phyloP scores from a whole-genome alignment of 2,329 filamentous ascomycete species.

The Aspergillus ruber region DNA sequence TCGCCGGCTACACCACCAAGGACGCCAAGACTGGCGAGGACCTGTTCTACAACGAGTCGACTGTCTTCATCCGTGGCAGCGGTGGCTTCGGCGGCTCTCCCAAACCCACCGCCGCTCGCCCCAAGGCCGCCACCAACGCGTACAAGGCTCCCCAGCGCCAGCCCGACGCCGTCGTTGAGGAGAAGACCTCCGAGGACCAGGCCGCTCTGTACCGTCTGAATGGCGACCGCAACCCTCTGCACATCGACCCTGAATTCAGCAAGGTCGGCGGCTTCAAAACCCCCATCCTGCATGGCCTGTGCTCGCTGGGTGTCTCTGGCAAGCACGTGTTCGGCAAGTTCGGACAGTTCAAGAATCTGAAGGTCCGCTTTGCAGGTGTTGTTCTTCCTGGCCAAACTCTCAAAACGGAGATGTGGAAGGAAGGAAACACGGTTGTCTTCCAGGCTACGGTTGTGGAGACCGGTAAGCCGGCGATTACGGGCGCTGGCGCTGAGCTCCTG shows the following conservation, averaged over 20 bases:
- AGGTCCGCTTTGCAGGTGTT: conserved; percentile 81
- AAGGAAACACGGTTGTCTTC: conserved; percentile 71
- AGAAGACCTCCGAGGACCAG: conserved; percentile 81
- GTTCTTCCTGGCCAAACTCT: conserved; percentile 86
- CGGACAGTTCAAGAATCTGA: conserved; percentile 81
- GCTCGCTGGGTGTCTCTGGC: conserved; percentile 83
- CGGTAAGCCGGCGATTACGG: conserved; percentile 78
- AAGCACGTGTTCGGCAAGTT: conserved; percentile 85
- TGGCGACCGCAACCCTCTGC: conserved; percentile 92
- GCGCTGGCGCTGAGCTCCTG: conserved; percentile 70
- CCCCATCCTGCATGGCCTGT: conserved; percentile 94
- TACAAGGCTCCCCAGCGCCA: conserved; percentile 71
- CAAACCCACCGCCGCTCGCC: conserved; percentile 60
- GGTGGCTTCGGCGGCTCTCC: conserved; percentile 83
- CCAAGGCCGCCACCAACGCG: conserved; percentile 70
- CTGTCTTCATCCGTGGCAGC: conserved; percentile 84
- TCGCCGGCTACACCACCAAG: conserved; percentile 73
- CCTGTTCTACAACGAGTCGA: conserved; percentile 93
- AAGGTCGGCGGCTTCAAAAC: conserved; percentile 91
- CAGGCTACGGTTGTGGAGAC: conserved; percentile 88
- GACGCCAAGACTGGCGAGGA: conserved; percentile 80
- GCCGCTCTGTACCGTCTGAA: conserved; percentile 88
- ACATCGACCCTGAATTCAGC: conserved; percentile 90
- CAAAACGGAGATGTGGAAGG: conserved; percentile 91
- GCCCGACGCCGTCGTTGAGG: conserved; percentile 77